Base-by-base conservation (phyloP, 768 basidiomycete genomes). In the Mrakia frigida region DNA sequence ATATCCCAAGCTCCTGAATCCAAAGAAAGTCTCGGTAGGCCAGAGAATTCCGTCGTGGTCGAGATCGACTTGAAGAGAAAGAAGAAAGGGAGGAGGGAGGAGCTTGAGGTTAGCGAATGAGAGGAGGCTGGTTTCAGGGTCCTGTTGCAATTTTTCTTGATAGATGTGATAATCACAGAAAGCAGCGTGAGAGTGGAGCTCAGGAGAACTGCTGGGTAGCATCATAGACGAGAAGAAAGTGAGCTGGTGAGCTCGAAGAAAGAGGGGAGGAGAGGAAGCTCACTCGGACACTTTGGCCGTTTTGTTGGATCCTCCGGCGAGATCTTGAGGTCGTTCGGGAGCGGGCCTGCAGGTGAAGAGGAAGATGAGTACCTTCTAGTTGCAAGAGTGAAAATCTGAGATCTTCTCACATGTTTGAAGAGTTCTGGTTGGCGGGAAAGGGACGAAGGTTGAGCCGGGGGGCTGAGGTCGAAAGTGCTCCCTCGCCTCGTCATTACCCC, bases 41-140 rank as follows among this genome's bases (percentile, higher is more conserved):
- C 85, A 87, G 70, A 87, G 84, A 63, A 86, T 75, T 3, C 85
- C 85, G 73, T 87, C 86, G 5, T 77, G 63, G 77, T 86, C 84
- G 11, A 75, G 79, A 73, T 86, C 86, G 82, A 85, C 63, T 65
- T n/a, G n/a, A n/a, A n/a, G n/a, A n/a, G n/a, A 43, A 0, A 35
- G 3, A 2, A 1, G 5, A 25, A 43, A 18, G 31, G 41, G 6
- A 33, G 28, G 31, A 21, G 41, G 28, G 31, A 23, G 31, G n/a
- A 53, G 21, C n/a, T 10, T 18, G 39, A 31, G 35, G 43, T 28
- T 3, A n/a, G 28, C 31, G 25, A 37, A 59, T 18, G 43, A 13
- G 59, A 46, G 72, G 23, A 13, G 35, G 50, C 18, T 37, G 28
- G 23, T 33, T 21, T 53, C 16, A 23, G 18, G 23, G 25, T 28